Base-by-base conservation (phyloP, 2,329 filamentous ascomycete species). In the Madurella mycetomatis region DNA sequence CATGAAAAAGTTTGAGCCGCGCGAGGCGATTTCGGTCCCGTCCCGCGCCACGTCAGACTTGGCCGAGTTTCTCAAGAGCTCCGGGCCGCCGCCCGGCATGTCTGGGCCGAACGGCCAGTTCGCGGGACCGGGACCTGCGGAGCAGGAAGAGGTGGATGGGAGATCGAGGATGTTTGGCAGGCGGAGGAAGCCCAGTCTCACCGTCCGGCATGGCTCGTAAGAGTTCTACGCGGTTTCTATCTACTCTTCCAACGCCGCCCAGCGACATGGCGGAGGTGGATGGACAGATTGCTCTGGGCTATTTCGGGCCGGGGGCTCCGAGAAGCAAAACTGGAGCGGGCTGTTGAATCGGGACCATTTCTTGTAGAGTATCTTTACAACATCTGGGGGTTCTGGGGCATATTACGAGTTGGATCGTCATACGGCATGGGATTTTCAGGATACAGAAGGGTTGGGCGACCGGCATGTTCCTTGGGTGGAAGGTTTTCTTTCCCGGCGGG, bases 21-120 rank as follows among this genome's bases (percentile, higher is more conserved):
- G 80, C 44, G 81, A 83, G 4, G 71, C 80, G 2, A 70, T 73
- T 37, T 66, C 68, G n/a, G 59, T 62, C 8, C 60, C 68, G 3
- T 69, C 67, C 7, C 70, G 70, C n/a, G 70, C 72, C 44, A 90
- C 86, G 2, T 79, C 80, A 16, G 87, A 90, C 48, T 70, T 92
- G 43, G 87, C 88, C 0, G 82, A 84, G 49, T 92, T 92, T 67
- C 72, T 94, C 32, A 81, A 79, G 50, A 83, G 83, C 63, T 87
- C 86, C 13, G 84, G 78, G 34, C 87, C 87, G 2, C 84, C 85
- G 1, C 75, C 77, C 13, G 58, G 50, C 19, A 60, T 67, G 25
- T 54, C 62, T 13, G 40, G 31, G 37, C 48, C 48, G 34, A 51
- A 34, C 25, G 7, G 25, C 18, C 42, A 41, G 18, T 51, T 57